A percentile compares a stretch with the other conserved stretches of the same genome.
Conservation (phyloP, 164 flowering plant genomes). For the Taxillus chinensis region DNA sequence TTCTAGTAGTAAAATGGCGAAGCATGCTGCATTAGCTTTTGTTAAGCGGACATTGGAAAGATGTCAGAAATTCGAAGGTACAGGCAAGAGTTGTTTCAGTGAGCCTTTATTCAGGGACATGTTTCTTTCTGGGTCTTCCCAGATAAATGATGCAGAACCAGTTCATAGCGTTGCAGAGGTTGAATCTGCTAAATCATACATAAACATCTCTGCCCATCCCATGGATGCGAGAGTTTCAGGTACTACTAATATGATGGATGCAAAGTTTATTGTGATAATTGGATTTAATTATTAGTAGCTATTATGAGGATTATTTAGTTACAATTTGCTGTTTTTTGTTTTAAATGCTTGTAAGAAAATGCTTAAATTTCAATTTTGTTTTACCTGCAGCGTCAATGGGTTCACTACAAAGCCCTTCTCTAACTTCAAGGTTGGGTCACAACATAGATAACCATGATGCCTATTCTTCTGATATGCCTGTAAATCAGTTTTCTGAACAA, state of each 20-base stretch:
- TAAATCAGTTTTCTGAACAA: constrained; percentile 33
- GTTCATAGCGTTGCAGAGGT: constrained; percentile 26
- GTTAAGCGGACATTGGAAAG: constrained; percentile 48
- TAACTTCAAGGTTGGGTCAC: constrained; percentile 25
- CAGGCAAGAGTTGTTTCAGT: constrained; percentile 71
- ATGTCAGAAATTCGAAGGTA: constrained; percentile 46
- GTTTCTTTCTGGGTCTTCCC: constrained; percentile 36
- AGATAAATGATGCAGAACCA: constrained; percentile 21
- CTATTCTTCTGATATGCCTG: constrained; percentile 28
- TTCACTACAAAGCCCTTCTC: constrained; percentile 36
- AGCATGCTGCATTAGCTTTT: constrained; percentile 64
- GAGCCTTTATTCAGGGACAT: constrained; percentile 51
- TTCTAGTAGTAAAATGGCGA: constrained; percentile 50
- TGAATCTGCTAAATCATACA: constrained; percentile 29
- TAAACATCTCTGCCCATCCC: constrained; percentile 19
- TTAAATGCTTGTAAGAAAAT: constrained; percentile 1
- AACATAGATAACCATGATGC: constrained; percentile 29
- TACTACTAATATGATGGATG: constrained; percentile 16
- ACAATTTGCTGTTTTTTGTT: neutral
- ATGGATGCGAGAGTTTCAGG: constrained; percentile 43
- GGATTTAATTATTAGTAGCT: too few species aligned
- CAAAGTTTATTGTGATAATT: too few species aligned
- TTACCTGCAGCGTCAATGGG: constrained; percentile 43
- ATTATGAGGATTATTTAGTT: neutral
- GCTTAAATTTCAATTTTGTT: constrained; percentile 8